Conservation (phyloP, 441 rosid genomes). For the Codiaeum variegatum region DNA sequence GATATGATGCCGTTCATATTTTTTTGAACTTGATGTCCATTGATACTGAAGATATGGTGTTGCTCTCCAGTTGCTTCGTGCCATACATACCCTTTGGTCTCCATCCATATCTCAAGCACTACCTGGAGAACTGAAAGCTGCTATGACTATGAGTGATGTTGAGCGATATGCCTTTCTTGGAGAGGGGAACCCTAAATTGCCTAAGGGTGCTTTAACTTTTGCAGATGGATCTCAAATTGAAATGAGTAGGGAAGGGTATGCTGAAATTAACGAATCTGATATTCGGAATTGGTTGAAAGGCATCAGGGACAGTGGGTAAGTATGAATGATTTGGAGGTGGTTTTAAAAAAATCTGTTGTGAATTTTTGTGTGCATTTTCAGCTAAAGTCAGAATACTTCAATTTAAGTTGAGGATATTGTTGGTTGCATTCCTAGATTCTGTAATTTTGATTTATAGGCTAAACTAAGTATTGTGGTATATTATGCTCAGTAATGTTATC, state of each 20-base stretch:
- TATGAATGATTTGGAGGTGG: conserved; percentile 16
- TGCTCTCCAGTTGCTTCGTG: conserved; percentile 74
- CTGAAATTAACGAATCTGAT: conserved; percentile 72
- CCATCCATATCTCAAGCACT: conserved; percentile 56
- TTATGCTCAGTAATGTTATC: neutral
- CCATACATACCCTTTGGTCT: conserved; percentile 89
- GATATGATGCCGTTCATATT: neutral
- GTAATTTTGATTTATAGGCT: neutral
- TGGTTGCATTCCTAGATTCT: neutral
- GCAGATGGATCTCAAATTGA: conserved; percentile 66
- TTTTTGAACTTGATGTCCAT: neutral
- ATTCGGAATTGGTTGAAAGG: conserved; percentile 95
- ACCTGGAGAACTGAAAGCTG: conserved; percentile 76
- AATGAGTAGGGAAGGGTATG: conserved; percentile 52
- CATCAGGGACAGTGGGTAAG: conserved; percentile 95
- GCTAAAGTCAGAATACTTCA: neutral
- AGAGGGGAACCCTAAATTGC: conserved; percentile 60
- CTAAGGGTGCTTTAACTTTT: conserved; percentile 54
- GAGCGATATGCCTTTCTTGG: conserved; percentile 77
- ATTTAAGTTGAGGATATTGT: neutral
- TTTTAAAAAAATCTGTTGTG: neutral
- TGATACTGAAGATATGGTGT: conserved; percentile 14
- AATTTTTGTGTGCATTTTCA: neutral
- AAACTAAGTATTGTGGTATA: neutral
- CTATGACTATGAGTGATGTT: conserved; percentile 73